A percentile compares a stretch with the other conserved stretches of the same genome.
phyloP scores from a whole-genome alignment of 2,329 filamentous ascomycete species.

The Claviceps arundinis region DNA sequence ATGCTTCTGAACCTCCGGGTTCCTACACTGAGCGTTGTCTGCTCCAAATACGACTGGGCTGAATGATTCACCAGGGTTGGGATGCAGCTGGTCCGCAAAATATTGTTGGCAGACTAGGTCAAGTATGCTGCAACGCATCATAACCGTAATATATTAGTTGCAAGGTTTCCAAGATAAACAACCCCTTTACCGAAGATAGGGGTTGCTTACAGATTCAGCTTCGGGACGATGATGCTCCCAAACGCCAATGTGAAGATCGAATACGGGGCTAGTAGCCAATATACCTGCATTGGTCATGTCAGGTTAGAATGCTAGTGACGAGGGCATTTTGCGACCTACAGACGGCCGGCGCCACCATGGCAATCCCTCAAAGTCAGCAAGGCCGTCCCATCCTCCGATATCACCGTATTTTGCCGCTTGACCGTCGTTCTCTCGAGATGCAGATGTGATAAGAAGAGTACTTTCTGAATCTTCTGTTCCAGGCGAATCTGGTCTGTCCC shows the following conservation, averaged over 20 bases:
- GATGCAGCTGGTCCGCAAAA: constrained; percentile 51
- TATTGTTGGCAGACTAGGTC: constrained; percentile 74
- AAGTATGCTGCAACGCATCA: constrained; percentile 43
- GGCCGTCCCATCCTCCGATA: constrained; percentile 29
- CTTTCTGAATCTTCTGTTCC: background rate
- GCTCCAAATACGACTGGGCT: constrained; percentile 47
- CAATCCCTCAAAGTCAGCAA: constrained; percentile 44
- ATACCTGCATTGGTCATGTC: constrained; percentile 40
- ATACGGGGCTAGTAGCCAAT: constrained; percentile 73
- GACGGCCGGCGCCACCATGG: constrained; percentile 52
- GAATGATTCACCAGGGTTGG: constrained; percentile 35
- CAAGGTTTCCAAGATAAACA: background rate
- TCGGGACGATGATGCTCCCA: constrained; percentile 74
- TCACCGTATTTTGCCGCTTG: constrained; percentile 7
- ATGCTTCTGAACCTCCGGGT: constrained; percentile 61
- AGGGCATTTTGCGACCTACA: constrained; percentile 25
- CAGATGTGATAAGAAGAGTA: constrained; percentile 4
- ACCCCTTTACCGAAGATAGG: background rate
- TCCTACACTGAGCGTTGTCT: constrained; percentile 68
- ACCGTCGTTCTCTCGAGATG: background rate
- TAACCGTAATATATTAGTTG: background rate
- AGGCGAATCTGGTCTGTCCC: background rate
- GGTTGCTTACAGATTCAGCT: constrained; percentile 57
- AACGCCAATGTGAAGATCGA: constrained; percentile 73
- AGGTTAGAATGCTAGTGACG: constrained; percentile 5